phyloP scores from a whole-genome alignment of 371 early-diverging fungal species.

The Nematocida homosporus region DNA sequence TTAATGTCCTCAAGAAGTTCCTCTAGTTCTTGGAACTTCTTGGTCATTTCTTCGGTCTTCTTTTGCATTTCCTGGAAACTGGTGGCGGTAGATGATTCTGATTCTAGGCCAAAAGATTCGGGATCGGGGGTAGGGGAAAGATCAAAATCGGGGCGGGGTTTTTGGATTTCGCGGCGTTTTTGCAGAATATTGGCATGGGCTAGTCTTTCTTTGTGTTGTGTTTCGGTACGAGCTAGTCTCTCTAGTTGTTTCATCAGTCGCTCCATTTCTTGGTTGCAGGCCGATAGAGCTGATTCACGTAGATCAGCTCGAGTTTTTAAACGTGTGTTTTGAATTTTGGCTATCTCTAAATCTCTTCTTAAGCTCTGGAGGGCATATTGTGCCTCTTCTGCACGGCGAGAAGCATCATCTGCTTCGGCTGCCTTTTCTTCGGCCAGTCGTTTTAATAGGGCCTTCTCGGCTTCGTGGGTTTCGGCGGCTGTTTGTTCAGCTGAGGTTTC shows the following conservation, averaged over 20 bases:
- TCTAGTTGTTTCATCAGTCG: slow-evolving; percentile 51
- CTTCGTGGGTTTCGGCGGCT: slow-evolving; percentile 52
- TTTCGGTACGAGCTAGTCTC: slow-evolving; percentile 47
- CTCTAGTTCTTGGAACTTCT: slow-evolving; percentile 65
- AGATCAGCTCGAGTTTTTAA: slow-evolving; percentile 53
- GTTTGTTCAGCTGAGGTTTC: slow-evolving; percentile 52
- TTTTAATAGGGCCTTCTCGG: slow-evolving; percentile 56
- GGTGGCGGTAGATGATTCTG: slow-evolving; percentile 61
- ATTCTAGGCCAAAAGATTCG: slow-evolving; percentile 25
- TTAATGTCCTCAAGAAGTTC: slow-evolving; percentile 64
- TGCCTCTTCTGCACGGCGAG: slow-evolving; percentile 33
- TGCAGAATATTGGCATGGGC: slow-evolving; percentile 53
- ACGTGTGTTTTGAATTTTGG: slow-evolving; percentile 41
- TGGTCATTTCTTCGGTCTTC: slow-evolving; percentile 63
- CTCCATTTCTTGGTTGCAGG: slow-evolving; percentile 63
- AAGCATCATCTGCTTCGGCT: slow-evolving; percentile 16
- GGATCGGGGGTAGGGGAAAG: neutral
- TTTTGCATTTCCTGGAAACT: slow-evolving; percentile 66
- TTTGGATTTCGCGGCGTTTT: slow-evolving; percentile 55
- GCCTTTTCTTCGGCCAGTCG: slow-evolving; percentile 54
- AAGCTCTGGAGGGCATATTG: slow-evolving; percentile 35
- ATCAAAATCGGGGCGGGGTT: neutral
- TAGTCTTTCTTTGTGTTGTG: slow-evolving; percentile 53
- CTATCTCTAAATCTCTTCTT: slow-evolving; percentile 29
- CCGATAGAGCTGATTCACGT: slow-evolving; percentile 54